Evolutionary conservation across 1,284 basidiomycete species (phyloP), one percentile per base, ranked within the genome.

Genomic region (Neonothopanus nambi): DNA sequence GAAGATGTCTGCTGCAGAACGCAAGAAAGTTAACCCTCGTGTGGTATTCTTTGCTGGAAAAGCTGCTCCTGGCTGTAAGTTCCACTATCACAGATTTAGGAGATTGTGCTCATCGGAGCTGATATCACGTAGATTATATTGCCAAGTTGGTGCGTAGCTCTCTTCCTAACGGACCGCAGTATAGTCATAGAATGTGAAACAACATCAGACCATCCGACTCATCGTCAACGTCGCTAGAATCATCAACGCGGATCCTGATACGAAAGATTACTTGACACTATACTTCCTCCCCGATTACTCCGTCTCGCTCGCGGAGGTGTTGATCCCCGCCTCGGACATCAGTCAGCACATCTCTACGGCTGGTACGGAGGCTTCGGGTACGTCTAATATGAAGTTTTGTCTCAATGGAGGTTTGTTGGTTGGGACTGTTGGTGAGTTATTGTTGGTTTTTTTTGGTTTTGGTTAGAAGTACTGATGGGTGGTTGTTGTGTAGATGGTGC

Each of bases 331-430:
- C 5, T 89, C 89, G 17, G 93, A 96, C 67, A 89, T 96, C 72
- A 88, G 84, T 57, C 91, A 95, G 65, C 95, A 96, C 70, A 96
- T 97, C 70, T 93, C 89, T 30, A 96, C 94, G 8, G 94, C 93
- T 1, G 94, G 95, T 47, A 96, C 94, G 0, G 94, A 96, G 67
- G 87, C 87, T n/a, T 87, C 84, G 1, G 88, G 88, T 28, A 91
- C 89, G 18, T 90, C 89, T 35, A 95, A 96, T 78, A 96, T 96
- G 93, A 96, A 97, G 75, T 90, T 91, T 74, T 87, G 87, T 64
- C 66, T 93, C 44, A 95, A 94, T 63, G 93, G 94, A 44, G 93
- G 92, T n/a, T 73, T 96, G 43, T 75, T 95, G 5, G 70, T 89
- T 44, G 88, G 87, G 24, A 90, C 88, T 28, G 87, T 90, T 57